A percentile compares a stretch with the other conserved stretches of the same genome.
Conservation (phyloP, 1,139 yeast species). For the Yamadazyma dendronema region DNA sequence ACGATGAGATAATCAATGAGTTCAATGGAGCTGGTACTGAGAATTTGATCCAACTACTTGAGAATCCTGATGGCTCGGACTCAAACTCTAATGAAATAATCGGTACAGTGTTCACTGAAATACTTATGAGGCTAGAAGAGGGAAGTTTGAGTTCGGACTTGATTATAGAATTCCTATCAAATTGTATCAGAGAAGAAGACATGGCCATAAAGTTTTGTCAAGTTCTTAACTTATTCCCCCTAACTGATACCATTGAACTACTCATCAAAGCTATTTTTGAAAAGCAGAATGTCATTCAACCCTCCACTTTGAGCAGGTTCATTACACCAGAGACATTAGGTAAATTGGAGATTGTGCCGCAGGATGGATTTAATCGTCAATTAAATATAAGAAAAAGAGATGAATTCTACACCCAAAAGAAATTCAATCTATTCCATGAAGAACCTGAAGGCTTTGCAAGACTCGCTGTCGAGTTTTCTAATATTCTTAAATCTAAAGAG, state of each 20-base stretch:
- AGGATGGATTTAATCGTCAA: conserved; percentile 34
- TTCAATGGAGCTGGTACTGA: conserved; percentile 31
- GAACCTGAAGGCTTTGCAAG: conserved; percentile 81
- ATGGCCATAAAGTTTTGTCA: conserved; percentile 43
- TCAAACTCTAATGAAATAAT: conserved; percentile 12
- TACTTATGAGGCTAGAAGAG: conserved; percentile 32
- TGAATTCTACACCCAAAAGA: conserved; percentile 65
- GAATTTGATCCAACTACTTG: conserved; percentile 27
- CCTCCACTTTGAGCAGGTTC: conserved; percentile 33
- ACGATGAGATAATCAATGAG: conserved; percentile 27
- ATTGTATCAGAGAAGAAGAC: conserved; percentile 31
- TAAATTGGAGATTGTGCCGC: conserved; percentile 39
- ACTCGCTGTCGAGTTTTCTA: conserved; percentile 52
- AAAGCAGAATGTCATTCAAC: conserved; percentile 32
- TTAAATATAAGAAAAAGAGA: conserved; percentile 49
- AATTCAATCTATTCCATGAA: conserved; percentile 74
- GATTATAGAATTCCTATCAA: conserved; percentile 26
- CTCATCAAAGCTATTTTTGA: conserved; percentile 27
- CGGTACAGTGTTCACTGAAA: conserved; percentile 31
- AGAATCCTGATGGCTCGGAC: conserved; percentile 19
- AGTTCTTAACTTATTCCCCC: conserved; percentile 45
- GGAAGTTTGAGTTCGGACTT: conserved; percentile 22
- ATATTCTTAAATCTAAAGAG: conserved; percentile 41
- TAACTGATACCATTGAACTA: conserved; percentile 24
- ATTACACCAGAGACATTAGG: conserved; percentile 37